Percentiles rank a stretch among this genome's conserved stretches.
phyloP scores from a whole-genome alignment of 1,284 basidiomycete species.

The Mixia osmundae region DNA sequence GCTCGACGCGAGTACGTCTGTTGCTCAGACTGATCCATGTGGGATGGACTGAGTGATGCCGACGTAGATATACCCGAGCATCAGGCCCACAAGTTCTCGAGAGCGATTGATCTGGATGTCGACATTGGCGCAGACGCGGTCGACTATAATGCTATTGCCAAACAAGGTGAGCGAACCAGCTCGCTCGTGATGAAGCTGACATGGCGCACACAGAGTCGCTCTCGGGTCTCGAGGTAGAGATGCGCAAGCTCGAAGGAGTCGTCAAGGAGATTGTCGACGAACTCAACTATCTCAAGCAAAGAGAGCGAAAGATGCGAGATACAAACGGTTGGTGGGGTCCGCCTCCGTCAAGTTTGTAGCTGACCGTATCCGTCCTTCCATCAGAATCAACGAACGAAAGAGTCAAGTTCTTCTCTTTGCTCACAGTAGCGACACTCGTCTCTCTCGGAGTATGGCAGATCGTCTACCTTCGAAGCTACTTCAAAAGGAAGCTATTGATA shows the following conservation, averaged over 20 bases:
- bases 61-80: constrained; percentile 27
- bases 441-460: constrained; percentile 87
- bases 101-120: constrained; percentile 73
- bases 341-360: not conserved
- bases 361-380: constrained; percentile 3
- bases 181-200: not conserved
- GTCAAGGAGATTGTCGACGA: constrained; percentile 89
- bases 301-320: constrained; percentile 68
- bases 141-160: constrained; percentile 98
- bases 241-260: constrained; percentile 86
- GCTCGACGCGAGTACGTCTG: constrained; percentile 40
- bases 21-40: not conserved
- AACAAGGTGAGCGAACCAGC: constrained; percentile 31
- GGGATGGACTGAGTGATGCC: constrained; percentile 1
- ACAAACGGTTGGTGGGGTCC: constrained; percentile 49
- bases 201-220: constrained; percentile 39
- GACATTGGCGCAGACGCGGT: constrained; percentile 97
- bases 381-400: constrained; percentile 73
- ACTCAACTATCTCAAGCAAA: constrained; percentile 66
- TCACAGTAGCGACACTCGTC: constrained; percentile 55
- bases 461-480: constrained; percentile 64
- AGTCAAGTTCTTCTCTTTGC: constrained; percentile 79
- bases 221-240: constrained; percentile 86
- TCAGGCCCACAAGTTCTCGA: constrained; percentile 30
- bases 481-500: constrained; percentile 92